Base-by-base conservation (phyloP, 208 protist genomes). In the Wallacemonas collosoma region DNA sequence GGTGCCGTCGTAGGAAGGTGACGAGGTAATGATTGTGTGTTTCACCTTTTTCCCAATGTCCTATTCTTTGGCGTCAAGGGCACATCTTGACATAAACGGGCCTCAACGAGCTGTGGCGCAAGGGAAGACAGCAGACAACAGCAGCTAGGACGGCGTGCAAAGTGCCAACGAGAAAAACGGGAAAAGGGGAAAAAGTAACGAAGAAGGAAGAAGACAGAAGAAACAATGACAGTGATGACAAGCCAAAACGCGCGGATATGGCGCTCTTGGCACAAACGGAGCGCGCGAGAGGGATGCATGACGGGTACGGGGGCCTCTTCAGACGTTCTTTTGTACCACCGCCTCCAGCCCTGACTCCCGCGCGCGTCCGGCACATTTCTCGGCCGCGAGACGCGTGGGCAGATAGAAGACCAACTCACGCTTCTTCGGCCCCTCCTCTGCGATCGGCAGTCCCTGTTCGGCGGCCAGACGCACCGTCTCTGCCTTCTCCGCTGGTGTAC, bases 351-450 rank as follows among this genome's bases (percentile, higher is more conserved):
- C 79, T n/a, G 50, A 56, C 26, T 79, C 76, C 26, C 73, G 74
- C 47, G 73, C 61, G 40, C 56, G 36, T 55, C 72, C 70, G 15
- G 72, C 72, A 57, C 81, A 82, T 51, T 79, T 73, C 64, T 88
- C 83, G 53, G 83, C 79, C 8, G 76, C 76, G 1, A 88, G 68
- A 41, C 75, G 72, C 9, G 83, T 88, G 39, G 44, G 47, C 47
- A 73, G 74, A 8, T 63, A 69, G 45, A 82, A 84, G 15, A 80
- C 41, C 26, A 76, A 54, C 26, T n/a, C 15, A 15, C 41, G 38
- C 44, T 50, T 45, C 38, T 41, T 36, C 38, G 72, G 63, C 11
- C 66, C 48, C 60, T 65, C 60, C 60, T 65, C 60, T 4, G 38
- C 40, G 1, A 61, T 63, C 41, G 60, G 15, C 38, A 79, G 36